Evolutionary conservation across 139 green algal genomes (phyloP).

Genomic region (Eudorina sp.): DNA sequence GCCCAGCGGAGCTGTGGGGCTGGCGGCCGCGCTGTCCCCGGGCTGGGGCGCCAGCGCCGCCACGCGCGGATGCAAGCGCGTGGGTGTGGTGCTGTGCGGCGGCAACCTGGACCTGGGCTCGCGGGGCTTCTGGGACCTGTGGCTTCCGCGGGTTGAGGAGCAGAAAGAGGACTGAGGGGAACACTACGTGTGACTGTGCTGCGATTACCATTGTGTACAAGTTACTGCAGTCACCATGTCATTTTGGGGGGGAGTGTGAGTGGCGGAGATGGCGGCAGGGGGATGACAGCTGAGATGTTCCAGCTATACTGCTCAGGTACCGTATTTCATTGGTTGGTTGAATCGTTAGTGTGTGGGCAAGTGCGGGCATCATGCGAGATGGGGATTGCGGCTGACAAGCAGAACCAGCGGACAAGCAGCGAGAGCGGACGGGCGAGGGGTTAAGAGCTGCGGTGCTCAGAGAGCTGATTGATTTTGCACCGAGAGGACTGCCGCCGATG

Average conservation of each 20-base stretch:
- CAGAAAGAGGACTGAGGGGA: not conserved
- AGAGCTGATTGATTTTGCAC: too few species aligned
- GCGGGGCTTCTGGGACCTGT: conserved; percentile 52
- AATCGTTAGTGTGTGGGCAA: too few species aligned
- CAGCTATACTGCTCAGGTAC: not conserved
- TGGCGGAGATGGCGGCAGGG: not conserved
- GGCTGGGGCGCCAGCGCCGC: conserved; percentile 1
- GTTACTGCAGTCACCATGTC: not conserved
- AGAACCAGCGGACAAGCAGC: too few species aligned
- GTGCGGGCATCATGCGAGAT: too few species aligned
- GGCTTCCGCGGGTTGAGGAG: not conserved
- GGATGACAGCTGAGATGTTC: not conserved
- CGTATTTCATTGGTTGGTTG: too few species aligned
- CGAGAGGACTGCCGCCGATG: too few species aligned
- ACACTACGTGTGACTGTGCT: not conserved
- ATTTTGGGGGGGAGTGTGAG: not conserved
- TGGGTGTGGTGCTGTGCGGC: conserved; percentile 88
- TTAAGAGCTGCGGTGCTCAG: too few species aligned
- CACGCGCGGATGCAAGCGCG: conserved; percentile 24
- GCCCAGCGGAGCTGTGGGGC: conserved; percentile 81
- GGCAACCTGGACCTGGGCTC: conserved; percentile 81
- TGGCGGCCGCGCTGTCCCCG: conserved; percentile 78
- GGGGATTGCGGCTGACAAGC: too few species aligned
- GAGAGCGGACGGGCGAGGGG: too few species aligned
- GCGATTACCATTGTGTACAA: not conserved